phyloP scores from a whole-genome alignment of 352 stramenopile species.

The Globisporangium cederbergense region DNA sequence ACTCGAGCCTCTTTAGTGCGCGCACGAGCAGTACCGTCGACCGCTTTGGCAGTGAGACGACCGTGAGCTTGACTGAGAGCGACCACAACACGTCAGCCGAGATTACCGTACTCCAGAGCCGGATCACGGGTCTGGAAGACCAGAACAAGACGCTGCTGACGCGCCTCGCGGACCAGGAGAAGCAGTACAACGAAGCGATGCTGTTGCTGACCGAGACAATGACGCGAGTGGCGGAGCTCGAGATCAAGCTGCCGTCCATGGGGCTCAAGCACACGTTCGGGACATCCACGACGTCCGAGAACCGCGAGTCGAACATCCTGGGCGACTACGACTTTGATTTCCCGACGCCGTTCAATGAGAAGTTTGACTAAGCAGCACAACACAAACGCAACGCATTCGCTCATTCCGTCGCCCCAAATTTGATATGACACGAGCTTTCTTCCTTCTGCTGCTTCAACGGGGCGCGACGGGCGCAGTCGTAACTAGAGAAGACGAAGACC shows the following conservation, averaged over 20 bases:
- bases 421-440: conserved; percentile 1
- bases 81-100: conserved; percentile 41
- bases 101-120: conserved; percentile 46
- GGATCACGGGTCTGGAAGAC: conserved; percentile 58
- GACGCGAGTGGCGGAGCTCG: conserved; percentile 80
- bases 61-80: conserved; percentile 47
- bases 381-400: not conserved
- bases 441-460: not conserved
- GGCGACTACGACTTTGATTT: conserved; percentile 48
- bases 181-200: conserved; percentile 86
- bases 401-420: not conserved
- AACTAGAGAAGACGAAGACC: not conserved
- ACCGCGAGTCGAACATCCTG: conserved; percentile 38
- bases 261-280: conserved; percentile 41
- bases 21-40: conserved; percentile 33
- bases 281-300: conserved; percentile 50
- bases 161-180: conserved; percentile 71
- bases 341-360: conserved; percentile 55
- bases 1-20: conserved; percentile 11
- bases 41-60: conserved; percentile 48
- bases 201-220: conserved; percentile 82
- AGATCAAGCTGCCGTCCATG: conserved; percentile 59
- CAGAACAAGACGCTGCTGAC: conserved; percentile 73
- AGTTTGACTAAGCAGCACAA: conserved; percentile 39
- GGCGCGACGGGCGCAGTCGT: not conserved